These are phyloP conservation scores for Stromatinia cepivora DNA, from an alignment of 2,329 filamentous ascomycete species.

Conservation along the genomic window DNA sequence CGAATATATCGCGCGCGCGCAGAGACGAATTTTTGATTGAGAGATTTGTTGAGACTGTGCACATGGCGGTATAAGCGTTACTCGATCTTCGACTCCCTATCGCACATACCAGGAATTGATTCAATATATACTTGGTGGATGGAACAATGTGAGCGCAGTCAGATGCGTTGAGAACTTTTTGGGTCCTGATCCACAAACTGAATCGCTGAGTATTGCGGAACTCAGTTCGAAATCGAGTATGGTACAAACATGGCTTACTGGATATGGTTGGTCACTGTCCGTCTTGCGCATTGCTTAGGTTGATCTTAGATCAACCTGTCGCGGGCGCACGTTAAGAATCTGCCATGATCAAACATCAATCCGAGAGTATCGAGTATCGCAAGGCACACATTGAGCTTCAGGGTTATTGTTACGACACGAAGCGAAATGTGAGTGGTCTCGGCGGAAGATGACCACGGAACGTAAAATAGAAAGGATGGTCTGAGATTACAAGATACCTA, in stretches of 20 bases:
- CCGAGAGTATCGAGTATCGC: neutral
- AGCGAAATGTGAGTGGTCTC: neutral
- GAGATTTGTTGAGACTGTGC: neutral
- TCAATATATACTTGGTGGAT: neutral
- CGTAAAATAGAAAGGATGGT: neutral
- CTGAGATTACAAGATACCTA: neutral
- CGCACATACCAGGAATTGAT: neutral
- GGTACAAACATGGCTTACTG: neutral
- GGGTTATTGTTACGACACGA: neutral
- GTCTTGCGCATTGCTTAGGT: too few relatives aligned
- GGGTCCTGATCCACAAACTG: neutral
- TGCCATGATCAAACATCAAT: neutral
- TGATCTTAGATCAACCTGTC: neutral
- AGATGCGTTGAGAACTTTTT: neutral
- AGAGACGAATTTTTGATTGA: neutral
- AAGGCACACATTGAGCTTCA: neutral
- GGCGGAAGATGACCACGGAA: neutral
- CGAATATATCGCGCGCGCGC: neutral
- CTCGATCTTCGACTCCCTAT: neutral
- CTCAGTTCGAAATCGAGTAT: neutral
- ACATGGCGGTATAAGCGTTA: neutral
- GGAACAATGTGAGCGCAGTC: neutral
- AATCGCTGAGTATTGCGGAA: neutral
- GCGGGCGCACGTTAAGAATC: neutral
- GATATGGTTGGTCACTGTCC: neutral